Base-by-base conservation (phyloP, 148 eudicot species). In the Dysphania ambrosioides region DNA sequence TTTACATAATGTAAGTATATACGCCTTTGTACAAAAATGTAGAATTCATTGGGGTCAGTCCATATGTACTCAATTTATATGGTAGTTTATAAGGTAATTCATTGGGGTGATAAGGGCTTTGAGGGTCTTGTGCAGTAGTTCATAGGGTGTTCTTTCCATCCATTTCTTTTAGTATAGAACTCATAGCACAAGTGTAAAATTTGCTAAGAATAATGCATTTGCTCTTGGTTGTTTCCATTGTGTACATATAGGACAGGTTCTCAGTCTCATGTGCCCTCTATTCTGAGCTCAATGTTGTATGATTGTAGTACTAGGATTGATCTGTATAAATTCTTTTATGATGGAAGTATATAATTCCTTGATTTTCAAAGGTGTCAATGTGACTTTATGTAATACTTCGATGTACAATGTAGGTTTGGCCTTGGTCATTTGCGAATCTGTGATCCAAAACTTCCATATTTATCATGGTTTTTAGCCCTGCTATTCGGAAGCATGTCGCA, bases 21-120 rank as follows among this genome's bases (percentile, higher is more conserved):
- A 76, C 85, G 79, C 85, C 78, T 82, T 87, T 79, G 82, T 80
- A 75, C 75, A 80, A 82, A 83, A 86, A 78, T 84, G 86, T 92
- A 92, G 87, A 77, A 76, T 73, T 86, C 81, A 72, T 81, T 83
- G 44, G 58, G 73, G 74, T 56, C 31, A 41, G 47, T 64, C 36
- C 49, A 53, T 72, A 78, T 69, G 49, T 63, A 74, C 75, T 80
- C 75, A 63, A 64, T 70, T 70, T 72, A 74, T 79, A 58, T 72
- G 61, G 56, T 58, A 65, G 75, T 63, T n/a, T n/a, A n/a, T n/a
- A n/a, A n/a, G n/a, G n/a, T n/a, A n/a, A n/a, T n/a, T n/a, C n/a
- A n/a, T n/a, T n/a, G n/a, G n/a, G n/a, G n/a, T n/a, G n/a, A 61
- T 72, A 41, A 70, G 31, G 49, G 49, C 36, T 65, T 35, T 55